phyloP scores from a whole-genome alignment of 2,329 filamentous ascomycete species.

The Fusarium piperis region DNA sequence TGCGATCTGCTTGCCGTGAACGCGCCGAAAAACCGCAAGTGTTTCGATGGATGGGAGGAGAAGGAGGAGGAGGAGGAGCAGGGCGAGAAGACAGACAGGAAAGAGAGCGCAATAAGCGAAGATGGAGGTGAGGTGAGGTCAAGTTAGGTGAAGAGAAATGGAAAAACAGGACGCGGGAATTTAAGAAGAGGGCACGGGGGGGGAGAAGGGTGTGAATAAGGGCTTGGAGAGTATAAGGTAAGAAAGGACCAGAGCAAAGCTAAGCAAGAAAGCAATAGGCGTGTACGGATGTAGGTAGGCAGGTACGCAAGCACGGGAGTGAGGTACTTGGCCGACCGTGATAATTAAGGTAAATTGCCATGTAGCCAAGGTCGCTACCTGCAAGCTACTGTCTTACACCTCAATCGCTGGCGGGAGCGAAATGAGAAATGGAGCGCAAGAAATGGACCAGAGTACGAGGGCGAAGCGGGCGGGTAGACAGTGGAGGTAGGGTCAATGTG shows the following conservation, averaged over 20 bases:
- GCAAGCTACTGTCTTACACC: background rate
- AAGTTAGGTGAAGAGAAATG: constrained; percentile 21
- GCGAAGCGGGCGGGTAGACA: constrained; percentile 5
- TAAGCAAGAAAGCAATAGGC: constrained; percentile 11
- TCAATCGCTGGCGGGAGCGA: constrained; percentile 3
- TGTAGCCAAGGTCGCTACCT: constrained; percentile 1
- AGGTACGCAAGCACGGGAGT: constrained; percentile 1
- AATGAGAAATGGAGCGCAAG: constrained; percentile 16
- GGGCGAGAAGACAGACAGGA: background rate
- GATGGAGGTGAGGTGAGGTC: constrained; percentile 21
- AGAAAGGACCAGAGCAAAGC: background rate
- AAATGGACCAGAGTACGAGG: constrained; percentile 17
- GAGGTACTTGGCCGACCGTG: constrained; percentile 20
- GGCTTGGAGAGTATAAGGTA: constrained; percentile 32
- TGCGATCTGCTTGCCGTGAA: constrained; percentile 26
- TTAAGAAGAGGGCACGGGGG: constrained; percentile 36
- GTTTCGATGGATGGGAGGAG: background rate
- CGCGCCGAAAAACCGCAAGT: constrained; percentile 24
- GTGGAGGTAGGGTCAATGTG: background rate
- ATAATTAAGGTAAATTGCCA: constrained; percentile 12
- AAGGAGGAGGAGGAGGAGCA: constrained; percentile 3
- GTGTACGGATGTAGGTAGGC: background rate
- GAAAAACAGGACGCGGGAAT: constrained; percentile 41
- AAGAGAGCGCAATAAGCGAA: background rate
- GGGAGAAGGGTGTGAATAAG: constrained; percentile 38